Percentiles rank a stretch among this genome's conserved stretches.
phyloP scores from a whole-genome alignment of 2,329 filamentous ascomycete species.

The Metarhizium robertsii region DNA sequence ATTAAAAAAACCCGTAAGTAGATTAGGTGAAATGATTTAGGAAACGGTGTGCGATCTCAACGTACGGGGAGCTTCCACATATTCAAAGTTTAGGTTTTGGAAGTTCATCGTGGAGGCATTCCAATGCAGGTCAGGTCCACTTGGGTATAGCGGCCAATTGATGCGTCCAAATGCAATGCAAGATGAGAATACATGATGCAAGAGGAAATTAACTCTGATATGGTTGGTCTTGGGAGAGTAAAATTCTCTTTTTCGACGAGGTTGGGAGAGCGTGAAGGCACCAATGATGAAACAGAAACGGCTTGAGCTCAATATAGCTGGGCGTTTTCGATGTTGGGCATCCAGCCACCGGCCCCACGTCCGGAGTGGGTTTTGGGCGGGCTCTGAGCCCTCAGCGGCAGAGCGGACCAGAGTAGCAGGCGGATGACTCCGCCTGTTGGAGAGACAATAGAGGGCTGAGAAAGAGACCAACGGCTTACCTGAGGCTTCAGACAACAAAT shows the following conservation, averaged over 20 bases:
- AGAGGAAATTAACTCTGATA: slow-evolving; percentile 18
- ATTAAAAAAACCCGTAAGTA: neutral
- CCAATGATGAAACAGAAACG: neutral
- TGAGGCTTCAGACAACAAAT: neutral
- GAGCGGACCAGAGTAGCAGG: neutral
- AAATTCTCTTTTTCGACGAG: slow-evolving; percentile 14
- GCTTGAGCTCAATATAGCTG: neutral
- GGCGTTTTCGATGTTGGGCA: neutral
- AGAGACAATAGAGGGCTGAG: neutral
- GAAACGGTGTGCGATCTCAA: slow-evolving; percentile 8
- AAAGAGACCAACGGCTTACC: neutral
- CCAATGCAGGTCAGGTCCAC: slow-evolving; percentile 19
- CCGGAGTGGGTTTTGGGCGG: neutral
- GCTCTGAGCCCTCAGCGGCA: too few relatives aligned
- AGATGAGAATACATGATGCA: slow-evolving; percentile 21
- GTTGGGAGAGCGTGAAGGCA: slow-evolving; percentile 12
- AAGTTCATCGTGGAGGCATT: slow-evolving; percentile 26
- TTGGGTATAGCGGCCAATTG: slow-evolving; percentile 24
- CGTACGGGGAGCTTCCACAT: slow-evolving; percentile 29
- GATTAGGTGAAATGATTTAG: neutral
- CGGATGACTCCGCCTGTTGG: slow-evolving; percentile 1
- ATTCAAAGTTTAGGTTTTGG: slow-evolving; percentile 25
- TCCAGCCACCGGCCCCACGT: slow-evolving; percentile 9
- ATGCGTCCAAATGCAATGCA: slow-evolving; percentile 20
- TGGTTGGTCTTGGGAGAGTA: slow-evolving; percentile 20